Evolutionary conservation across 1,139 yeast species (phyloP), one percentile per base, ranked within the genome.

Genomic region (Candida pseudocylindracea): DNA sequence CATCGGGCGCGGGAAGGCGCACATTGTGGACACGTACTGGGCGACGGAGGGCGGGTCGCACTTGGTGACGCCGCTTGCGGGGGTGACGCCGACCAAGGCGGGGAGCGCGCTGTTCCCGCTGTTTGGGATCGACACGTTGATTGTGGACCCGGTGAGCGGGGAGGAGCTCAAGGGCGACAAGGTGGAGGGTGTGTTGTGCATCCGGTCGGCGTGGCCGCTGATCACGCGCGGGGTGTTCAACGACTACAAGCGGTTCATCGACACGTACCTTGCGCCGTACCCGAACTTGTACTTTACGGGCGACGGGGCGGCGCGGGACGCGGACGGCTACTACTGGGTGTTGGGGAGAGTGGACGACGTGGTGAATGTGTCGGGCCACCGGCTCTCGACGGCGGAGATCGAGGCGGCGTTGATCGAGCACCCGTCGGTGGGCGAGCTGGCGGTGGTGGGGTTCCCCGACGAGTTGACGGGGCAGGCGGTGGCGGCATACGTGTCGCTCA

Each of bases 1-100:
- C 41, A 69, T 79, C 44, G 93, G 93, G 43, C 64, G 76, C 44
- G 68, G 67, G 31, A 63, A 73, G 49, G 74, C 78, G 33, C 80
- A 76, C 45, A 69, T 75, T 42, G 69, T 72, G 41, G 88, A 75
- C 52, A 74, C 88, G 32, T 74, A 75, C 55, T 75, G 88, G 88
- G 83, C 74, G 60, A 75, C 88, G 7, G 88, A 75, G 50, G 69
- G 80, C 11, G 85, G 85, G 12, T 68, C 80, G 27, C 85, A 74
- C 44, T 55, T 74, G 50, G 63, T 75, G 41, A 57, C 78, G 30
- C 81, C 85, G 33, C 51, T 75, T 42, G 80, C 81, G 26, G 75
- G 75, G 41, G 60, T 72, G 28, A 72, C 81, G 6, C 76, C 80
- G 37, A 72, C 79, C 39, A 75, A 75, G 48, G 79, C 85, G 2